phyloP scores from a whole-genome alignment of 331 rosid species.

The Malus hybrid region DNA sequence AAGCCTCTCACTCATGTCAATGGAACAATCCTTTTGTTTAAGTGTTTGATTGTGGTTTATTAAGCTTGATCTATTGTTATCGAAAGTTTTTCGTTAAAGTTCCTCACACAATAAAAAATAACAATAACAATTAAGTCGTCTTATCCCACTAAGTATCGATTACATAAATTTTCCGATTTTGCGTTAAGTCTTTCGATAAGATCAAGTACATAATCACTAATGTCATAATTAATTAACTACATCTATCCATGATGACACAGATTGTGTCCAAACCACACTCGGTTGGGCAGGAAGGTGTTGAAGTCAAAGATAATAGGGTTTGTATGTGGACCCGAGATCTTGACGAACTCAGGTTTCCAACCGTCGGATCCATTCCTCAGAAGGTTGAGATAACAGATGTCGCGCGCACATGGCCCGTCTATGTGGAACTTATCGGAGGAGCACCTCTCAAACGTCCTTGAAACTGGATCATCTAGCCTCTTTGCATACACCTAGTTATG shows the following conservation, averaged over 20 bases:
- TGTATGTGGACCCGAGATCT: conserved; percentile 36
- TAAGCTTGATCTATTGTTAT: no score
- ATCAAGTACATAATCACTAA: no score
- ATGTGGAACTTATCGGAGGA: conserved; percentile 54
- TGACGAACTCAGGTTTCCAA: conserved; percentile 61
- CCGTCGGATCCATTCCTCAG: conserved; percentile 46
- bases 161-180: no score
- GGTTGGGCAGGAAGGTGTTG: conserved; percentile 37
- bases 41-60: no score
- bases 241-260: conserved; percentile 21
- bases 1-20: no score
- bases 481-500: conserved; percentile 50
- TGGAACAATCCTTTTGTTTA: no score
- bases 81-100: no score
- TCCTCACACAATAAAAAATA: no score
- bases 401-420: conserved; percentile 54
- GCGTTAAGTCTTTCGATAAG: no score
- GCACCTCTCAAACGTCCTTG: conserved; percentile 51
- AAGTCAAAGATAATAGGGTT: conserved; percentile 41
- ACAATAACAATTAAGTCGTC: no score
- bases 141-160: no score
- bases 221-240: no score
- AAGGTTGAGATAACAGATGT: conserved; percentile 49
- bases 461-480: conserved; percentile 41
- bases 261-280: conserved; percentile 64